Evolutionary conservation across 495 filamentous ascomycete species (phyloP).

Genomic region (Ramalina peruviana): DNA sequence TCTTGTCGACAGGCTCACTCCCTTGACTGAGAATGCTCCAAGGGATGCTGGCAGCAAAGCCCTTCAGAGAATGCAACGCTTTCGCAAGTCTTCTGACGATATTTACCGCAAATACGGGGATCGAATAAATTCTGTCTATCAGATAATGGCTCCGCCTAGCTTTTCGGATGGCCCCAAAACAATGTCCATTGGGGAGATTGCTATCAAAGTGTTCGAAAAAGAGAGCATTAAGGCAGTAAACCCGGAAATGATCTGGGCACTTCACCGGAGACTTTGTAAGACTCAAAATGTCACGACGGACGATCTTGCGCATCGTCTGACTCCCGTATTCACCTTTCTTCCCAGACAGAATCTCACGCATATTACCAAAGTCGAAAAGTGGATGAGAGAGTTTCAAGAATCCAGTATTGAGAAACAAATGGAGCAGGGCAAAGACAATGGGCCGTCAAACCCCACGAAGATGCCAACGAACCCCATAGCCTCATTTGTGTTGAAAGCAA

Average conservation of each 20-base stretch:
- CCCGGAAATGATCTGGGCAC: slow-evolving; percentile 45
- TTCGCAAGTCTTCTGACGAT: slow-evolving; percentile 34
- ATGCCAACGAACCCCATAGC: slow-evolving; percentile 28
- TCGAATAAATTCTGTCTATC: slow-evolving; percentile 26
- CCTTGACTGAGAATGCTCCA: slow-evolving; percentile 35
- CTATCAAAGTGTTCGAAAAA: slow-evolving; percentile 34
- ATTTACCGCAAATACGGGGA: slow-evolving; percentile 31
- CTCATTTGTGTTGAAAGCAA: slow-evolving; percentile 52
- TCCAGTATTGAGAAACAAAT: slow-evolving; percentile 17
- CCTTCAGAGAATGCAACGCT: slow-evolving; percentile 36
- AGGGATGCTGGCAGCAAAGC: slow-evolving; percentile 35
- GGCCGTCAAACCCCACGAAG: neutral
- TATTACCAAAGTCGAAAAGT: slow-evolving; percentile 34
- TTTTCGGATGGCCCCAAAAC: slow-evolving; percentile 29
- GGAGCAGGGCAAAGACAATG: slow-evolving; percentile 15
- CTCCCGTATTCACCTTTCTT: slow-evolving; percentile 32
- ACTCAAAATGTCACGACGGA: slow-evolving; percentile 35
- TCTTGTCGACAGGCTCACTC: slow-evolving; percentile 31
- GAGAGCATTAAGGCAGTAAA: slow-evolving; percentile 28
- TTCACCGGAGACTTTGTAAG: slow-evolving; percentile 47
- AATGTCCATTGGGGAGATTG: slow-evolving; percentile 50
- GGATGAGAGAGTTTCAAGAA: slow-evolving; percentile 47
- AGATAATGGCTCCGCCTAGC: slow-evolving; percentile 17
- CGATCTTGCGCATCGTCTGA: slow-evolving; percentile 20
- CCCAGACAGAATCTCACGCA: slow-evolving; percentile 30